phyloP scores from a whole-genome alignment of 306 rosid genomes.

The Cucurbita moschata region DNA sequence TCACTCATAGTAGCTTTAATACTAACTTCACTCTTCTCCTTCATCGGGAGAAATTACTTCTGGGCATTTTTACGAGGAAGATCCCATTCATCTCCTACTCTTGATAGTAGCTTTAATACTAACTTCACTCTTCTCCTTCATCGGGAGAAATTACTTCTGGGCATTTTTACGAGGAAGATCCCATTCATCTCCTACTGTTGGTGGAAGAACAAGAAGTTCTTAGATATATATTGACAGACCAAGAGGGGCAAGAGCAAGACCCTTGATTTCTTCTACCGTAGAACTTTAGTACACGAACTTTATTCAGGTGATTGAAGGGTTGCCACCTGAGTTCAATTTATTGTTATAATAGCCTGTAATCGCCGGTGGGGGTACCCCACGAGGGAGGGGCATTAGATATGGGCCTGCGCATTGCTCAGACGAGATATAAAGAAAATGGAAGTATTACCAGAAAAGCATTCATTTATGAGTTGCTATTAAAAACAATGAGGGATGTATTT shows the following conservation, averaged over 20 bases:
- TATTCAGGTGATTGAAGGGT: neutral
- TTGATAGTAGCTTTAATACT: constrained; percentile 19
- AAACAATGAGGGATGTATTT: neutral
- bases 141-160: constrained; percentile 19
- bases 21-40: constrained; percentile 26
- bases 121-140: constrained; percentile 25
- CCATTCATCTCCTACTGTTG: constrained; percentile 3
- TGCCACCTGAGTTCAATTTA: neutral
- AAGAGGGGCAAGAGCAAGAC: neutral
- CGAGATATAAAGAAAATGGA: neutral
- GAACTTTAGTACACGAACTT: neutral
- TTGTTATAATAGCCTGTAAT: too few species aligned
- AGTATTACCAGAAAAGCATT: neutral
- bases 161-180: neutral
- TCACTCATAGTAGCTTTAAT: constrained; percentile 19
- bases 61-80: neutral
- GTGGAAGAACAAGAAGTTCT: neutral
- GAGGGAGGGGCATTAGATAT: too few species aligned
- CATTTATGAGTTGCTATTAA: neutral
- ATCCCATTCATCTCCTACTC: neutral
- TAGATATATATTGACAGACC: neutral
- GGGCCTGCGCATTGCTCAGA: too few species aligned
- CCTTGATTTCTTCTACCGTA: neutral
- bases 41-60: constrained; percentile 21
- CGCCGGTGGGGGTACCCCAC: too few species aligned